phyloP scores from a whole-genome alignment of 2,329 filamentous ascomycete genomes.

The Colletotrichum theobromicola region DNA sequence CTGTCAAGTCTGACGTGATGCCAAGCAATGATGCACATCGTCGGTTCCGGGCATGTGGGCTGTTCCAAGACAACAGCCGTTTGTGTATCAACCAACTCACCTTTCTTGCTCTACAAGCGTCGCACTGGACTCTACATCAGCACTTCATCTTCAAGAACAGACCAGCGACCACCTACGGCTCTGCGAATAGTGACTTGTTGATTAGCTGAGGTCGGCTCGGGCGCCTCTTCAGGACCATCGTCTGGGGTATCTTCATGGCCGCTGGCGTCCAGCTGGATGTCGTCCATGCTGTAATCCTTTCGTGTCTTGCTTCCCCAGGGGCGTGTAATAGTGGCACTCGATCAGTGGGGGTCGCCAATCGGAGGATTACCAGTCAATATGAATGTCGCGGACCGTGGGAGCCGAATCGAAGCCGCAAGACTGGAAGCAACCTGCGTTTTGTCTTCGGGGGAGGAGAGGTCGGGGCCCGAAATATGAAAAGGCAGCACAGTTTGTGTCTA shows the following conservation, averaged over 20 bases:
- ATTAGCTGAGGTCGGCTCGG: not conserved
- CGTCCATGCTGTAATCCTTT: slow-evolving; percentile 10
- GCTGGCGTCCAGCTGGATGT: slow-evolving; percentile 6
- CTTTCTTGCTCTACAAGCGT: slow-evolving; percentile 37
- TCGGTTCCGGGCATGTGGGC: not conserved
- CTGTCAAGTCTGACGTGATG: not conserved
- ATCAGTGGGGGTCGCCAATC: not conserved
- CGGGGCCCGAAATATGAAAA: slow-evolving; percentile 14
- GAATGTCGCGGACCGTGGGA: not conserved
- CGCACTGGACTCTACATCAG: slow-evolving; percentile 27
- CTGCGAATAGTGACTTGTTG: slow-evolving; percentile 6
- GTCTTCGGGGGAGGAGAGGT: slow-evolving; percentile 1
- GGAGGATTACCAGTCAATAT: not conserved
- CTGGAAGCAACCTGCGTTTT: not conserved
- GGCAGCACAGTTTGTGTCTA: not conserved
- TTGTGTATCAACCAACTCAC: slow-evolving; percentile 26
- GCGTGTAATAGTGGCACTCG: not conserved
- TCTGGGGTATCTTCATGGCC: slow-evolving; percentile 15
- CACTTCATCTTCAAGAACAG: not conserved
- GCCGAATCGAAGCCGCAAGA: not conserved
- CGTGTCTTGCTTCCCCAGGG: not conserved
- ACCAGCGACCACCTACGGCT: not conserved
- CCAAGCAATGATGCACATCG: not conserved
- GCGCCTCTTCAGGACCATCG: not conserved
- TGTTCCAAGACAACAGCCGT: not conserved